A percentile compares a stretch with the other conserved stretches of the same genome.
These are phyloP conservation scores for Thelephora terrestris DNA, from an alignment of 1,284 basidiomycete genomes.

Conservation along the genomic window DNA sequence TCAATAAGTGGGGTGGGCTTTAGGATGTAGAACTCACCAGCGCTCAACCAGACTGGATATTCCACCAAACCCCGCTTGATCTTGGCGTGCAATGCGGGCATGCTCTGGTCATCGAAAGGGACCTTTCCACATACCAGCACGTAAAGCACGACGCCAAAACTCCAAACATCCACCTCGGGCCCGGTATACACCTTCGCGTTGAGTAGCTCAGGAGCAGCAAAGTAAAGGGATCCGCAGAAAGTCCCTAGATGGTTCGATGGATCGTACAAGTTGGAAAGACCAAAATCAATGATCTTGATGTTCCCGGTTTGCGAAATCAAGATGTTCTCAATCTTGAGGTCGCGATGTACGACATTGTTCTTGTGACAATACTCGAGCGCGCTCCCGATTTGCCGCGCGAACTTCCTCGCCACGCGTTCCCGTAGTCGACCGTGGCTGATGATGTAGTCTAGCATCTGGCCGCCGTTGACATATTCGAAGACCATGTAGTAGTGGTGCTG, in stretches of 20 bases:
- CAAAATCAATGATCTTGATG: conserved; percentile 99
- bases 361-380: conserved; percentile 96
- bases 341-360: conserved; percentile 96
- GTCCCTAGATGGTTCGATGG: conserved; percentile 80
- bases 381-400: conserved; percentile 93
- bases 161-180: conserved; percentile 98
- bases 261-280: conserved; percentile 94
- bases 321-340: conserved; percentile 99
- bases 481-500: conserved; percentile 99
- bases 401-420: conserved; percentile 93
- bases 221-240: conserved; percentile 96
- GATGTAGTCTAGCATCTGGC: conserved; percentile 99
- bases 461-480: conserved; percentile 96
- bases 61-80: conserved; percentile 97
- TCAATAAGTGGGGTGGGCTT: conserved; percentile 1
- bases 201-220: conserved; percentile 93
- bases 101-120: conserved; percentile 97
- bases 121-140: conserved; percentile 98
- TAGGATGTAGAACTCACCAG: conserved; percentile 43
- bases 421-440: conserved; percentile 95
- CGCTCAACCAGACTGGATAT: conserved; percentile 94
- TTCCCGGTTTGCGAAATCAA: conserved; percentile 97
- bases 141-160: conserved; percentile 96
- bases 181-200: conserved; percentile 96
- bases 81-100: conserved; percentile 98